These are phyloP conservation scores for Sporothrix euskadiensis DNA, from an alignment of 2,329 filamentous ascomycete species.

Conservation along the genomic window DNA sequence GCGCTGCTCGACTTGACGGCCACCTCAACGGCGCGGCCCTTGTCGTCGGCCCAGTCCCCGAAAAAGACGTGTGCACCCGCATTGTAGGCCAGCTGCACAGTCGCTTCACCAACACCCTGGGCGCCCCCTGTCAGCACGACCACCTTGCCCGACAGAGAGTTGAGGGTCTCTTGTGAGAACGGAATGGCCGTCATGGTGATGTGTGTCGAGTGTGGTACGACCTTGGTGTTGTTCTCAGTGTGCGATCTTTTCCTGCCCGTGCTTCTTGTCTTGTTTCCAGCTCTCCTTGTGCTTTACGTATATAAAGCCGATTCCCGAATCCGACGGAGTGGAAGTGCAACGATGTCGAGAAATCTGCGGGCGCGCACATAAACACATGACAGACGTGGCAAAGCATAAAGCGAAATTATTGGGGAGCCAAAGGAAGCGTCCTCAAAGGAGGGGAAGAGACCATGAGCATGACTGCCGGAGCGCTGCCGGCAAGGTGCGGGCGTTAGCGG, in stretches of 20 bases:
- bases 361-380: neutral
- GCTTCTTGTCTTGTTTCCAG: neutral
- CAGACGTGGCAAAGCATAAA: neutral
- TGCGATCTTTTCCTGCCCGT: neutral
- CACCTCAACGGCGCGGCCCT: conserved; percentile 32
- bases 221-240: neutral
- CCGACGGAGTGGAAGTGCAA: neutral
- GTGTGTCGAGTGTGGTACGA: neutral
- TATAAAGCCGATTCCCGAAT: neutral
- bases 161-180: conserved; percentile 3
- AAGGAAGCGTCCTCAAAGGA: neutral
- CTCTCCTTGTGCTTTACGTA: neutral
- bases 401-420: neutral
- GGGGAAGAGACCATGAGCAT: neutral
- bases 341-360: neutral
- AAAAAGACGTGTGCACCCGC: conserved; percentile 36
- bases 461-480: conserved; percentile 1
- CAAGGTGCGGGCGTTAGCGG: conserved; percentile 10
- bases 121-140: conserved; percentile 35
- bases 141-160: conserved; percentile 29
- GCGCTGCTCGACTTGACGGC: conserved; percentile 15
- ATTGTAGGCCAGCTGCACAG: conserved; percentile 32
- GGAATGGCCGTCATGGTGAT: conserved; percentile 6
- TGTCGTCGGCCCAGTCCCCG: conserved; percentile 36
- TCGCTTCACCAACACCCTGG: conserved; percentile 37